phyloP scores from a whole-genome alignment of 2,329 filamentous ascomycete species.

The Claviceps sp. region DNA sequence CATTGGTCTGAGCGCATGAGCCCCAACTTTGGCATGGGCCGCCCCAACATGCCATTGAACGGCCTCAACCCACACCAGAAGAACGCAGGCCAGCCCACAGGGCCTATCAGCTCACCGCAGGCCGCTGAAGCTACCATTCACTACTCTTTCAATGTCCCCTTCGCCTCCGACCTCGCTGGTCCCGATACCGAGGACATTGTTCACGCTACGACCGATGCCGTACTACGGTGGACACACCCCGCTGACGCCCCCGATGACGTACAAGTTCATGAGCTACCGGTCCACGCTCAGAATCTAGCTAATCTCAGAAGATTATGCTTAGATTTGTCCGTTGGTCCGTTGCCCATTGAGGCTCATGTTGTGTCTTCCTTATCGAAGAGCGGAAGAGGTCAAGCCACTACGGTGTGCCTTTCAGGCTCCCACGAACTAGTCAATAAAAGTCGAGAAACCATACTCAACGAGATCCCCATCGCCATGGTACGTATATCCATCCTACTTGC shows the following conservation, averaged over 20 bases:
- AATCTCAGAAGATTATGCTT: conserved; percentile 67
- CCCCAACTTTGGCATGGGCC: conserved; percentile 53
- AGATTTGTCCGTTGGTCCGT: conserved; percentile 56
- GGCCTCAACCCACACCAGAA: conserved; percentile 45
- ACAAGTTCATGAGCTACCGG: conserved; percentile 78
- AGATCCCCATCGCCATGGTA: conserved; percentile 87
- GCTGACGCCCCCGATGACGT: conserved; percentile 74
- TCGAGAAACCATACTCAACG: conserved; percentile 77
- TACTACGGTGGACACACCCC: conserved; percentile 86
- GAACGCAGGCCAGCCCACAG: conserved; percentile 34
- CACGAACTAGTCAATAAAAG: conserved; percentile 81
- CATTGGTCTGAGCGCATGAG: conserved; percentile 60
- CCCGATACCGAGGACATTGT: conserved; percentile 91
- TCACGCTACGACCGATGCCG: conserved; percentile 76
- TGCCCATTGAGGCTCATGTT: conserved; percentile 73
- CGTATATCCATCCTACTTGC: conserved; percentile 19
- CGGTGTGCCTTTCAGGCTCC: conserved; percentile 80
- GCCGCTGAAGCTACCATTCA: conserved; percentile 68
- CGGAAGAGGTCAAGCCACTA: conserved; percentile 59
- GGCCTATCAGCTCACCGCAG: conserved; percentile 52
- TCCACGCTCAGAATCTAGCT: conserved; percentile 77
- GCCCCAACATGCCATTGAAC: conserved; percentile 42
- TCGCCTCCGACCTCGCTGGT: conserved; percentile 80
- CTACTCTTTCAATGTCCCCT: conserved; percentile 94
- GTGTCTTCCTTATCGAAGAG: conserved; percentile 68